Conservation (phyloP, 345 rosid genomes). For the Garcia nutans region DNA sequence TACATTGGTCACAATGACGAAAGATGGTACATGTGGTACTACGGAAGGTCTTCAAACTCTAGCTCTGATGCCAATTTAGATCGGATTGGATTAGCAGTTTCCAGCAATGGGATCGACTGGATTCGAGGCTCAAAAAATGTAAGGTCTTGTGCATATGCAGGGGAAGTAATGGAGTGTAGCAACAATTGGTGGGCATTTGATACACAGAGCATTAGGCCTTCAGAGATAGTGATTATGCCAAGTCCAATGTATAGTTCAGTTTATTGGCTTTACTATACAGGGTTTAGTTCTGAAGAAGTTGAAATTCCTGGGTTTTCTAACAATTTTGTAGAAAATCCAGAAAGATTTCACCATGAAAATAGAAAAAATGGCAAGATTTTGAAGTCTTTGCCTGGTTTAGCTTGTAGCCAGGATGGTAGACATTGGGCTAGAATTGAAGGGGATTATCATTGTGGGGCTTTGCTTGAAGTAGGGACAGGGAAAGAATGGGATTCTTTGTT, state of each 20-base stretch:
- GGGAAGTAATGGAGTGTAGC: conserved; percentile 59
- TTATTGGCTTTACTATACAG: conserved; percentile 83
- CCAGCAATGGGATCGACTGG: conserved; percentile 81
- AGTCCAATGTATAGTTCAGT: conserved; percentile 54
- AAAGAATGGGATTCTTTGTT: conserved; percentile 76
- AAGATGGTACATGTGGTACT: conserved; percentile 93
- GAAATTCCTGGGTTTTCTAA: conserved; percentile 25
- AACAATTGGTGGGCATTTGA: conserved; percentile 89
- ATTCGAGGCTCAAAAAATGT: conserved; percentile 43
- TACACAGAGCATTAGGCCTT: conserved; percentile 57
- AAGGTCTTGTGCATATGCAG: conserved; percentile 56
- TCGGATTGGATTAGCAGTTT: conserved; percentile 60
- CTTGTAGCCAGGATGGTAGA: conserved; percentile 82
- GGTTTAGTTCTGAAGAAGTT: conserved; percentile 47
- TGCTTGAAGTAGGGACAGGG: conserved; percentile 74
- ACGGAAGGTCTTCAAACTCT: conserved; percentile 40
- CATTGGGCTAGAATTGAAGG: conserved; percentile 95
- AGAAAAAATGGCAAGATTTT: conserved; percentile 27
- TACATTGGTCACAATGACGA: conserved; percentile 74
- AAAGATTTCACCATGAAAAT: conserved; percentile 33
- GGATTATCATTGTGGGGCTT: conserved; percentile 73
- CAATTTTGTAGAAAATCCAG: conserved; percentile 40
- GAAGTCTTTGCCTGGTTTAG: conserved; percentile 70
- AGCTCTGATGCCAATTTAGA: conserved; percentile 37
- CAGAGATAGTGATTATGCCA: conserved; percentile 73